Conservation (phyloP, 129 eudicot genomes). For the Smallanthus sonchifolius region DNA sequence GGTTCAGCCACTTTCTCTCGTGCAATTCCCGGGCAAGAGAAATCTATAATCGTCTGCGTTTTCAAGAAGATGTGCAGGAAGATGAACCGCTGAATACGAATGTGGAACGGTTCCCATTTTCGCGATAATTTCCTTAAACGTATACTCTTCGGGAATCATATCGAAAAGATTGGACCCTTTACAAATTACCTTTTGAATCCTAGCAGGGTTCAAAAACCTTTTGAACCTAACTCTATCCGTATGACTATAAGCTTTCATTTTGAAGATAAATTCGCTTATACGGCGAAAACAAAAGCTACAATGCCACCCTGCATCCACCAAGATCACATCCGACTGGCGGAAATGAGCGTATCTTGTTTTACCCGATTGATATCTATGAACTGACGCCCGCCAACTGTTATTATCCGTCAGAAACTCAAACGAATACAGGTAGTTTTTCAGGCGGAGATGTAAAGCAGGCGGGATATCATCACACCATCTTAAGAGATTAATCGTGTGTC, state of each 20-base stretch:
- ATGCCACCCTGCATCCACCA: slow-evolving; percentile 97
- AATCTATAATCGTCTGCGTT: slow-evolving; percentile 59
- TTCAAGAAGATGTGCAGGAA: slow-evolving; percentile 66
- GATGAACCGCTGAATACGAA: slow-evolving; percentile 91
- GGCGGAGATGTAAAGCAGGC: slow-evolving; percentile 62
- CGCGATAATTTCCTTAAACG: slow-evolving; percentile 75
- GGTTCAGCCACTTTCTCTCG: slow-evolving; percentile 65
- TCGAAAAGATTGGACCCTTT: slow-evolving; percentile 82
- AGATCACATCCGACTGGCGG: slow-evolving; percentile 70
- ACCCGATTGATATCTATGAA: slow-evolving; percentile 63
- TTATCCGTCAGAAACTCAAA: slow-evolving; percentile 80
- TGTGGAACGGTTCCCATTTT: slow-evolving; percentile 90
- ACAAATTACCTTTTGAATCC: slow-evolving; percentile 73
- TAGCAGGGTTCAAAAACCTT: slow-evolving; percentile 64
- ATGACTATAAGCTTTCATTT: slow-evolving; percentile 95
- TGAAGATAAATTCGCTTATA: slow-evolving; percentile 69
- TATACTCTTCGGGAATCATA: slow-evolving; percentile 90
- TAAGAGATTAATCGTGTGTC: slow-evolving; percentile 78
- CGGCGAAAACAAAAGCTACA: slow-evolving; percentile 84
- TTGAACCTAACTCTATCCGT: slow-evolving; percentile 69
- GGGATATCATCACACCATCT: slow-evolving; percentile 93
- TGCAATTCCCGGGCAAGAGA: slow-evolving; percentile 82
- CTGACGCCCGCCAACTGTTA: slow-evolving; percentile 85
- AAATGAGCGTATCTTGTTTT: slow-evolving; percentile 78
- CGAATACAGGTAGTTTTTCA: slow-evolving; percentile 72